Evolutionary conservation across 1,284 basidiomycete species (phyloP), one percentile per base, ranked within the genome.

Genomic region (Malassezia obtusa): DNA sequence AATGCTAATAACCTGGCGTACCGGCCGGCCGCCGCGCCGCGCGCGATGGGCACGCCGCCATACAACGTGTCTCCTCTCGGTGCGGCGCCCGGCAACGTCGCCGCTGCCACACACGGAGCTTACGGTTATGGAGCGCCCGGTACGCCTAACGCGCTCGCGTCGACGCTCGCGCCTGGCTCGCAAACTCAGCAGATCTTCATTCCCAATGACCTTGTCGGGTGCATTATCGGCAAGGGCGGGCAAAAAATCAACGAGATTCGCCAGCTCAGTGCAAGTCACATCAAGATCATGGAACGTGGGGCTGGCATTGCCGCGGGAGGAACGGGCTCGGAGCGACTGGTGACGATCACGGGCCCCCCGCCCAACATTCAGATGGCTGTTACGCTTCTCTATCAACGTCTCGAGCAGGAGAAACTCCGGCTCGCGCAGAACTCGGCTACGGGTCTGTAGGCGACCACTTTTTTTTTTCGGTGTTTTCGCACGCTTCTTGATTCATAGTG

Each of bases 161-260:
- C 59, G 4, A 58, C 78, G 47, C 84, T 86, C 17, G 68, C 72
- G 11, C 74, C 76, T 10, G 74, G 74, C 62, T 78, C 87, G 50
- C 90, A 95, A 76, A 94, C 89, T 3, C 92, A 99, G 74, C 90
- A 96, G 75, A 95, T 99, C 62, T 99, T 88, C 75, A 95, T 98
- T 63, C 94, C 94, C 22, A 96, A 96, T 73, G 88, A 94, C 65
- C 80, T 98, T 14, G 94, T 99, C 17, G 94, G 90, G 14, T 90
- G 89, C 69, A 94, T 99, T 76, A 99, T 99, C 67, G 94, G 94
- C 48, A 98, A 96, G 76, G 92, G 89, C 22, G 94, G 94, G 3
- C 84, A 84, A 70, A 99, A 98, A 78, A 99, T 99, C 78, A 98
- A 98, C 72, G 94, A 99, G 78, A 95, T 99, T 64, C 81, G 94